These are phyloP conservation scores for Calonectria hongkongensis DNA, from an alignment of 2,329 filamentous ascomycete species.

Conservation along the genomic window DNA sequence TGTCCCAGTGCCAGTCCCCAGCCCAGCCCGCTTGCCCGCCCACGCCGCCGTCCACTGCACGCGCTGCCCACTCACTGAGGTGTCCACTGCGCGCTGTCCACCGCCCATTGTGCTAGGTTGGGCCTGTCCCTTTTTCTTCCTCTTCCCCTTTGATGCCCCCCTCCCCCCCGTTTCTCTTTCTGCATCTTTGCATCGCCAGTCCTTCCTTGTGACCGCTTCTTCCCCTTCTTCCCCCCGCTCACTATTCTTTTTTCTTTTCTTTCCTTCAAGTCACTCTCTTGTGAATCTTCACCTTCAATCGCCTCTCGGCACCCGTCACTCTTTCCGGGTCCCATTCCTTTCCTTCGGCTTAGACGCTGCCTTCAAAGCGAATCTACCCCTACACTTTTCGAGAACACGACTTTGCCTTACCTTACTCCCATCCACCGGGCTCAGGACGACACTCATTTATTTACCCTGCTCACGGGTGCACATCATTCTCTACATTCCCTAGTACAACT, in stretches of 20 bases:
- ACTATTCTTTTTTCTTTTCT: slow-evolving; percentile 66
- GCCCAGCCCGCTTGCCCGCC: slow-evolving; percentile 24
- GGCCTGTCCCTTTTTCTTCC: slow-evolving; percentile 47
- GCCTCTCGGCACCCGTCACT: slow-evolving; percentile 69
- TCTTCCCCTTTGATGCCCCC: slow-evolving; percentile 59
- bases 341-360: slow-evolving; percentile 60
- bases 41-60: slow-evolving; percentile 33
- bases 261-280: slow-evolving; percentile 73
- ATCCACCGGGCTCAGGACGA: slow-evolving; percentile 56
- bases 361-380: slow-evolving; percentile 49
- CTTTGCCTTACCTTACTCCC: slow-evolving; percentile 42
- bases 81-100: slow-evolving; percentile 39
- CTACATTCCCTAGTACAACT: slow-evolving; percentile 47
- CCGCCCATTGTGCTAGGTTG: slow-evolving; percentile 38
- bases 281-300: slow-evolving; percentile 55
- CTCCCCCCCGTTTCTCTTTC: slow-evolving; percentile 62
- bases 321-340: slow-evolving; percentile 69
- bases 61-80: slow-evolving; percentile 30
- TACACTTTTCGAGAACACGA: slow-evolving; percentile 51
- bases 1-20: slow-evolving; percentile 27
- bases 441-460: slow-evolving; percentile 55
- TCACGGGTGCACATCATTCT: slow-evolving; percentile 48
- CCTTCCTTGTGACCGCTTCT: slow-evolving; percentile 64
- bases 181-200: slow-evolving; percentile 58
- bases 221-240: slow-evolving; percentile 59